phyloP scores from a whole-genome alignment of 495 filamentous ascomycete species.

The Penicillium paxilli region DNA sequence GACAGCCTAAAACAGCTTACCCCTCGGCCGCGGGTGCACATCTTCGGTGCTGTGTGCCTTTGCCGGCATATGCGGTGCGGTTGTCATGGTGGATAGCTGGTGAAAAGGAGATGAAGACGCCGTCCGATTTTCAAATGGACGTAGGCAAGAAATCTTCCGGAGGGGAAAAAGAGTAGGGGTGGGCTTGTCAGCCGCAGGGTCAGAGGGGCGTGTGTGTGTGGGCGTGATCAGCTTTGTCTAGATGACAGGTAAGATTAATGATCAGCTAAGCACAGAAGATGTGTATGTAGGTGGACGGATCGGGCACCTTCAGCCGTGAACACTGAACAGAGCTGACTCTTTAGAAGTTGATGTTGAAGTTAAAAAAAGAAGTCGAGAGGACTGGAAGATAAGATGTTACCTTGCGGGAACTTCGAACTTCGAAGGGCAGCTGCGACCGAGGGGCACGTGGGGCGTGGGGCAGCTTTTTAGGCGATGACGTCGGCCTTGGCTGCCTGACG shows the following conservation, averaged over 20 bases:
- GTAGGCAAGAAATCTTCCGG: conserved; percentile 9
- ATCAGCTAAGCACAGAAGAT: not conserved
- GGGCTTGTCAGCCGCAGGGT: conserved; percentile 10
- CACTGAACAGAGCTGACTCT: not conserved
- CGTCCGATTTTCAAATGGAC: conserved; percentile 25
- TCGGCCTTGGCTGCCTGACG: not conserved
- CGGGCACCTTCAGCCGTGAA: no score
- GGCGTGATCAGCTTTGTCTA: conserved; percentile 1
- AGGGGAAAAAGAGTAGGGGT: conserved; percentile 5
- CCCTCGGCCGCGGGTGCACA: conserved; percentile 69
- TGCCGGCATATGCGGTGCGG: conserved; percentile 30
- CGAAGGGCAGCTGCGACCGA: not conserved
- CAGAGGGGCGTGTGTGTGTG: not conserved
- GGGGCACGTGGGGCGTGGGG: conserved; percentile 12
- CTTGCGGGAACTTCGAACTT: conserved; percentile 1
- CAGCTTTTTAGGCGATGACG: not conserved
- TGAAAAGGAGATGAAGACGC: conserved; percentile 3
- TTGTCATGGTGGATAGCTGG: conserved; percentile 27
- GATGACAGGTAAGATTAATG: not conserved
- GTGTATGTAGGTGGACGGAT: no score
- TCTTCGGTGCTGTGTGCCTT: conserved; percentile 40
- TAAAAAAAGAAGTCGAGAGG: no score
- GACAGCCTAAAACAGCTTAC: conserved; percentile 41
- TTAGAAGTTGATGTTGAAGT: no score
- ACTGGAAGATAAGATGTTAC: no score